A percentile compares a stretch with the other conserved stretches of the same genome.
phyloP scores from a whole-genome alignment of 1,284 basidiomycete genomes.

The Pulveroboletus sp. region DNA sequence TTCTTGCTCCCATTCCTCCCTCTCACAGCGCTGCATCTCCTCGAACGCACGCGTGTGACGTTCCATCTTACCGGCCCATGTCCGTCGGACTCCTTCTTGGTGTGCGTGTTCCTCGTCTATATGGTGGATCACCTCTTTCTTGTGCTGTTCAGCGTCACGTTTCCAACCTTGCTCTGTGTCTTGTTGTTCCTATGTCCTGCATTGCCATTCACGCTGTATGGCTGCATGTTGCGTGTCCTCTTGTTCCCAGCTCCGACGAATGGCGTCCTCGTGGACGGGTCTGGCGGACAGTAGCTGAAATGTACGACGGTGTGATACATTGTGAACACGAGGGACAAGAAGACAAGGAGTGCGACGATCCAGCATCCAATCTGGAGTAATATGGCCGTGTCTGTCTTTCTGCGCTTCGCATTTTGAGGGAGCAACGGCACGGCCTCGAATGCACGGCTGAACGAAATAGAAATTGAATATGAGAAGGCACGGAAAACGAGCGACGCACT shows the following conservation, averaged over 20 bases:
- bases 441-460: neutral
- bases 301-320: neutral
- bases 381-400: neutral
- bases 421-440: constrained; percentile 2
- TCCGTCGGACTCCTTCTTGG: neutral
- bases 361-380: neutral
- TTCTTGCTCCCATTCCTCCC: neutral
- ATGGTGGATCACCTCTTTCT: neutral
- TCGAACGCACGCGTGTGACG: neutral
- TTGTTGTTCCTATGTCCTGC: neutral
- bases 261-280: neutral
- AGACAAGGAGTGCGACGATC: neutral
- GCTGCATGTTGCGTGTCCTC: neutral
- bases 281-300: neutral
- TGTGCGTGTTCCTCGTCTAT: neutral
- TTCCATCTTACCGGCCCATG: constrained; percentile 6
- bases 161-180: constrained; percentile 1
- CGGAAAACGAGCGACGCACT: neutral
- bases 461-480: neutral
- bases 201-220: neutral
- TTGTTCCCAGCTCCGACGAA: constrained; percentile 1
- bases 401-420: too few species aligned
- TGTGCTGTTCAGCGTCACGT: neutral
- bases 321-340: neutral
- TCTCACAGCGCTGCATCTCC: constrained; percentile 5